These are phyloP conservation scores for Hygrophorus russula DNA, from an alignment of 768 basidiomycete species.

Conservation along the genomic window DNA sequence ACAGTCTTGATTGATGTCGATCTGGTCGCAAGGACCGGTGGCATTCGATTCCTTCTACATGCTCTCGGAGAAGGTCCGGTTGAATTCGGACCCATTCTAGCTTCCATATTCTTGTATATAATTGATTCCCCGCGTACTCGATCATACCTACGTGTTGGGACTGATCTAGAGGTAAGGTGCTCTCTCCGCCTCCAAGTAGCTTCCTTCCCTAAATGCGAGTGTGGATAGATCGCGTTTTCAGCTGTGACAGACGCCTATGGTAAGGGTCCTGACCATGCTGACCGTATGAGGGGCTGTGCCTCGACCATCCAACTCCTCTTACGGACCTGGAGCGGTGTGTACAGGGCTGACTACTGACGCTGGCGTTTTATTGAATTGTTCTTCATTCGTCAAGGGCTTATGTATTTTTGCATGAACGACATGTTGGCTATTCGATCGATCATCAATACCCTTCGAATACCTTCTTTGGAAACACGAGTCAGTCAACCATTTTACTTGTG, in stretches of 20 bases:
- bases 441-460: slow-evolving; percentile 78
- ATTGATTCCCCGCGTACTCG: slow-evolving; percentile 80
- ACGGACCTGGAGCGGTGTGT: slow-evolving; percentile 87
- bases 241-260: slow-evolving; percentile 91
- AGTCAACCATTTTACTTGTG: slow-evolving; percentile 11
- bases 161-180: slow-evolving; percentile 75
- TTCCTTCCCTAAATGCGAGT: not conserved
- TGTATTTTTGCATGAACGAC: slow-evolving; percentile 90
- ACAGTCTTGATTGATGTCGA: slow-evolving; percentile 84
- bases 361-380: not conserved
- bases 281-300: slow-evolving; percentile 68
- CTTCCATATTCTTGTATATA: slow-evolving; percentile 71
- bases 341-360: not conserved
- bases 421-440: slow-evolving; percentile 78
- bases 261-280: slow-evolving; percentile 66
- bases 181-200: not conserved
- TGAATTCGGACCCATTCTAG: slow-evolving; percentile 70
- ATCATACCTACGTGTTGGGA: slow-evolving; percentile 64
- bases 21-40: slow-evolving; percentile 69
- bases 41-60: slow-evolving; percentile 77
- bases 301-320: slow-evolving; percentile 76
- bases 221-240: slow-evolving; percentile 63
- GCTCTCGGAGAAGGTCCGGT: slow-evolving; percentile 83
- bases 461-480: slow-evolving; percentile 79
- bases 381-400: slow-evolving; percentile 43